A percentile compares a stretch with the other conserved stretches of the same genome.
Evolutionary conservation across 1,284 basidiomycete species (phyloP).

Genomic region (Butyriboletus appendiculatus): DNA sequence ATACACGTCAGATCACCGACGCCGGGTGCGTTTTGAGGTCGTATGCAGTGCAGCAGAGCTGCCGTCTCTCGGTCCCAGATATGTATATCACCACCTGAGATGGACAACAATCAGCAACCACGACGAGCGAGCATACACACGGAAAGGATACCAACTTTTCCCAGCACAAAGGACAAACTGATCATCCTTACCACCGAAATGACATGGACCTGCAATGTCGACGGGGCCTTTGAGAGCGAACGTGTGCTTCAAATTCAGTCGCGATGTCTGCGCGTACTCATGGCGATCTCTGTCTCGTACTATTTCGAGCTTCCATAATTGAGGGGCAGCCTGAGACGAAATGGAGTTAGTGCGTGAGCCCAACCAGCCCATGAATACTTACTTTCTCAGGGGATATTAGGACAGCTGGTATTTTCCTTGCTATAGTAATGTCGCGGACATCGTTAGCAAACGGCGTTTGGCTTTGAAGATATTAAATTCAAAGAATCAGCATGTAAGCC

Average conservation of each 20-base stretch:
- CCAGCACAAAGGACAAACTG: slow-evolving; percentile 75
- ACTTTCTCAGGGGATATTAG: slow-evolving; percentile 64
- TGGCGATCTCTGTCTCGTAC: slow-evolving; percentile 50
- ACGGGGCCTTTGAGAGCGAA: slow-evolving; percentile 68
- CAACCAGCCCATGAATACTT: slow-evolving; percentile 1
- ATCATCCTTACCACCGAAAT: slow-evolving; percentile 76
- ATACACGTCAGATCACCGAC: slow-evolving; percentile 74
- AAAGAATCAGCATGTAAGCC: not conserved
- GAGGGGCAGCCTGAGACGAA: slow-evolving; percentile 63
- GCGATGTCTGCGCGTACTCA: slow-evolving; percentile 40
- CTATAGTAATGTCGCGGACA: slow-evolving; percentile 70
- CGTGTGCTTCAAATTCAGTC: slow-evolving; percentile 62
- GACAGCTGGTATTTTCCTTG: slow-evolving; percentile 60
- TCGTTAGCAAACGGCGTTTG: slow-evolving; percentile 80
- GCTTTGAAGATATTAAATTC: slow-evolving; percentile 38
- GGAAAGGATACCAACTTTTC: slow-evolving; percentile 51
- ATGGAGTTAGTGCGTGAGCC: slow-evolving; percentile 4
- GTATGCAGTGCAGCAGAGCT: slow-evolving; percentile 63
- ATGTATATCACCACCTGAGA: slow-evolving; percentile 73
- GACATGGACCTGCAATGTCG: slow-evolving; percentile 78
- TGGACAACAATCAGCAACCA: slow-evolving; percentile 5
- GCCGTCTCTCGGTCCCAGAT: slow-evolving; percentile 84
- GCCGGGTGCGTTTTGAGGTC: slow-evolving; percentile 42
- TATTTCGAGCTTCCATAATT: slow-evolving; percentile 74
- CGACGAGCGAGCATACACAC: not conserved